Evolutionary conservation across 2,329 filamentous ascomycete genomes (phyloP), one percentile per base, ranked within the genome.

Genomic region (Arthrobotrys megalospora): DNA sequence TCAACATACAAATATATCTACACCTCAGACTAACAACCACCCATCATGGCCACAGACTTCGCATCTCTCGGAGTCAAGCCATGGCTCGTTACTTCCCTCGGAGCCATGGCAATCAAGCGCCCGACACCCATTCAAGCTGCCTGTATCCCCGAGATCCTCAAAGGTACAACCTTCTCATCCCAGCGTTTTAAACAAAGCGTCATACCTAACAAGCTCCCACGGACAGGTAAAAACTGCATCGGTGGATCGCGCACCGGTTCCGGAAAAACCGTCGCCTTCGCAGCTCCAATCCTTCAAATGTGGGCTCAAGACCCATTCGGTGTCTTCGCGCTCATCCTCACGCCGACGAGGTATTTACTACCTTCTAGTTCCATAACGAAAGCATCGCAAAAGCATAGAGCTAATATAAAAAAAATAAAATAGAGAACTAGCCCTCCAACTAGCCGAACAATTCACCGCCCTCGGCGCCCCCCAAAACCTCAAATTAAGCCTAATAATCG

Each of bases 261-360:
- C 11, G 96, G 96, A 85, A 99, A 99, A 86, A 99, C 96, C 2
- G 91, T 98, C 50, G 94, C 96, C 0, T 99, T 99, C 84, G 93
- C 95, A 0, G 93, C 94, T 8, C 96, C 96, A 0, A 97, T 99
- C 77, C 86, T 99, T 80, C 95, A 98, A 84, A 92, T 91, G 84
- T 98, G 94, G 94, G 90, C 95, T 1, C 89, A 94, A 83, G 94
- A 99, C 85, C 96, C 96, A 0, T 91, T 91, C 76, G 96, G 93
- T 50, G 95, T 98, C 81, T 99, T 93, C 84, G 95, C 90, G 1
- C 86, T 99, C 5, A 89, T 99, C 12, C 86, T 99, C 82, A 99
- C 96, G 7, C 94, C 94, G 19, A 97, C 93, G 6, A 89, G 91
- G 89, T 90, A 86, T 2, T 10, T 28, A 28, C 83, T 81, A 48